These are phyloP conservation scores for Elongisporangium anandrum DNA, from an alignment of 352 stramenopile genomes.

Conservation along the genomic window DNA sequence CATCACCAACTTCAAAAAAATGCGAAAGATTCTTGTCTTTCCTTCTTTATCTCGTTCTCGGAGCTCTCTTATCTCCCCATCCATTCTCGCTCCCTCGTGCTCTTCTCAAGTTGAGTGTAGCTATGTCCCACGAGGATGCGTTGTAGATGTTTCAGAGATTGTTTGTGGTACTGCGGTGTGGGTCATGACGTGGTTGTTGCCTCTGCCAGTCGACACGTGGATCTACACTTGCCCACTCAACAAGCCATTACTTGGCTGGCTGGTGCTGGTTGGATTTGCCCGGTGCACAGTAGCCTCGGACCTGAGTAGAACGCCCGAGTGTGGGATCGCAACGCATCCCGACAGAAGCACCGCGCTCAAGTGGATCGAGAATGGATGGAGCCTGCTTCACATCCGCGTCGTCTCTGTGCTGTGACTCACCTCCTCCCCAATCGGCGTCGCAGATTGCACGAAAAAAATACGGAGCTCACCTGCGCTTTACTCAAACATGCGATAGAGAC, in stretches of 20 bases:
- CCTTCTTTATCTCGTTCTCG: not conserved
- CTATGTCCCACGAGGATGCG: not conserved
- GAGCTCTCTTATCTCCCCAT: not conserved
- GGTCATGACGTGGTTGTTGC: not conserved
- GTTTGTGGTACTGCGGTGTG: not conserved
- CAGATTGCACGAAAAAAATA: not conserved
- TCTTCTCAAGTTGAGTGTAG: not conserved
- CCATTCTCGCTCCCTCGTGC: not conserved
- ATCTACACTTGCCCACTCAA: too few relatives aligned
- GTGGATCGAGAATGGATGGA: not conserved
- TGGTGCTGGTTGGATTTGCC: not conserved
- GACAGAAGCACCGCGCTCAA: not conserved
- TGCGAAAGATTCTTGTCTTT: not conserved
- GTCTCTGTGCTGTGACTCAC: not conserved
- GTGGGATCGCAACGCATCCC: not conserved
- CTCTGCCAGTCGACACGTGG: not conserved
- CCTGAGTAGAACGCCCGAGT: not conserved
- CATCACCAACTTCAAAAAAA: not conserved
- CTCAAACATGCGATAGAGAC: not conserved
- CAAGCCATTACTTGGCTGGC: not conserved
- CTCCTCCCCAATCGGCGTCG: not conserved
- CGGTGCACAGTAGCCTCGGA: not conserved
- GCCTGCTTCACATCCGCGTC: not conserved
- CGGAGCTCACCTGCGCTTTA: not conserved
- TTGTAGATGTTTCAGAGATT: not conserved